Evolutionary conservation across 805 yeast genomes (phyloP).

Genomic region (Komagataella populi): DNA sequence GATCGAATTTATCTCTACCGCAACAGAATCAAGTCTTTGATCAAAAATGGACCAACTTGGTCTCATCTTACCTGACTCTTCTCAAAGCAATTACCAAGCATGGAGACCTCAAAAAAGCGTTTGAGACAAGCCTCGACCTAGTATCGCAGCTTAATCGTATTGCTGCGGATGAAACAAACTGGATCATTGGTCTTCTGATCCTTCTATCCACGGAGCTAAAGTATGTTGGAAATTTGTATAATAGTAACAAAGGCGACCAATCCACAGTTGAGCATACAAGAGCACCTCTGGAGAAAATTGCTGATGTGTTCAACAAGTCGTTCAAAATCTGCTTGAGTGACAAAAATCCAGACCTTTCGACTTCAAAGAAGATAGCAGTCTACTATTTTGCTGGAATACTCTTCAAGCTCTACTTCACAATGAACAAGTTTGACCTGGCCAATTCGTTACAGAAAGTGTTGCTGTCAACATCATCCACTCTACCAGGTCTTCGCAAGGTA

Average conservation of each 20-base stretch:
- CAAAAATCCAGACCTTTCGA: constrained; percentile 34
- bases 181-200: neutral
- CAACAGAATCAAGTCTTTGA: neutral
- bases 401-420: constrained; percentile 52
- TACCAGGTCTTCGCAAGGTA: constrained; percentile 33
- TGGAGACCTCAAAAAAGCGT: neutral
- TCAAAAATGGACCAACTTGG: neutral
- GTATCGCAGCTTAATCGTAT: neutral
- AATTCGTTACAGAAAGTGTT: constrained; percentile 63
- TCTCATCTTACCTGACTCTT: neutral
- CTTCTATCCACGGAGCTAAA: neutral
- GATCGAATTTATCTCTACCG: neutral
- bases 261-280: neutral
- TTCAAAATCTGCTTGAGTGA: constrained; percentile 73
- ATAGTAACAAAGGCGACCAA: neutral
- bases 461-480: constrained; percentile 30
- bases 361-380: constrained; percentile 48
- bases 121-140: neutral
- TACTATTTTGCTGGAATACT: constrained; percentile 61
- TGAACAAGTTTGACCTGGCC: constrained; percentile 60
- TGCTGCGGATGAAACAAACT: neutral
- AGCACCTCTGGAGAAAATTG: constrained; percentile 4
- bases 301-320: constrained; percentile 41
- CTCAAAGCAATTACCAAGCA: neutral
- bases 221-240: neutral